Evolutionary conservation across 2,329 filamentous ascomycete species (phyloP).

Genomic region (Hypoxylon sp.): DNA sequence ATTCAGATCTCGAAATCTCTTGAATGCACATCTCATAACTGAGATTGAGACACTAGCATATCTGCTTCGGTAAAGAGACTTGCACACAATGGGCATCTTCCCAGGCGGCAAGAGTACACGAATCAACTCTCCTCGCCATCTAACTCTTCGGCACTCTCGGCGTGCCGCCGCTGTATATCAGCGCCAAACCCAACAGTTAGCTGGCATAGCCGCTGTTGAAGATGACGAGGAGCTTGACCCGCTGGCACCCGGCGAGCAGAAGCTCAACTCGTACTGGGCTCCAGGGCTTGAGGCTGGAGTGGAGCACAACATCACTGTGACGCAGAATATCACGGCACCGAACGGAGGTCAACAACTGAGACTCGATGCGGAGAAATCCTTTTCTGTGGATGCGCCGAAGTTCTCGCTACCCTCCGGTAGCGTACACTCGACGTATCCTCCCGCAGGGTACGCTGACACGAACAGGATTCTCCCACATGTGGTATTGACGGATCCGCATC

Average conservation of each 20-base stretch:
- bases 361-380: slow-evolving; percentile 48
- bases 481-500: slow-evolving; percentile 60
- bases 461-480: slow-evolving; percentile 60
- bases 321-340: background rate
- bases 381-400: slow-evolving; percentile 57
- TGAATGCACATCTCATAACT: too few species aligned
- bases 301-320: slow-evolving; percentile 28
- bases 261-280: slow-evolving; percentile 45
- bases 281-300: slow-evolving; percentile 41
- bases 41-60: too few species aligned
- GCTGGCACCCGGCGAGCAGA: slow-evolving; percentile 39
- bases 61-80: too few species aligned
- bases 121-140: slow-evolving; percentile 43
- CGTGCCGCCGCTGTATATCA: background rate
- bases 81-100: slow-evolving; percentile 22
- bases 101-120: slow-evolving; percentile 38
- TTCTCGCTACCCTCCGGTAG: slow-evolving; percentile 54
- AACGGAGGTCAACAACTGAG: slow-evolving; percentile 4
- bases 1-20: too few species aligned
- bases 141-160: slow-evolving; percentile 44
- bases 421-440: slow-evolving; percentile 60
- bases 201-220: slow-evolving; percentile 4
- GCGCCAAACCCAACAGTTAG: slow-evolving; percentile 4
- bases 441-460: slow-evolving; percentile 56
- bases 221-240: slow-evolving; percentile 27